Evolutionary conservation across 805 yeast genomes (phyloP).

Genomic region (Vanderwaltozyma polyspora): DNA sequence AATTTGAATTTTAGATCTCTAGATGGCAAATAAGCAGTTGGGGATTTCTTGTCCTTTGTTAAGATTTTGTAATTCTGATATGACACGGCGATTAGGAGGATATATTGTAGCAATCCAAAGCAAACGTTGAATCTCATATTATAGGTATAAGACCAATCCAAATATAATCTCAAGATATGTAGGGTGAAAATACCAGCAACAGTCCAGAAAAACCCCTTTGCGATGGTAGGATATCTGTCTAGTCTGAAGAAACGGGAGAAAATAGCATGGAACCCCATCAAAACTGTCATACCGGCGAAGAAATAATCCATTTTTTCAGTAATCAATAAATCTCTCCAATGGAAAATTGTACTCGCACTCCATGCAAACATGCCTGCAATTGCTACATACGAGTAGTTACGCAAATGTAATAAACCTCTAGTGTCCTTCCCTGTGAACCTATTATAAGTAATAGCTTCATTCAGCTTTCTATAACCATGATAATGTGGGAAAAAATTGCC

Average conservation of each 20-base stretch:
- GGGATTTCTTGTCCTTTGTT: slow-evolving; percentile 3
- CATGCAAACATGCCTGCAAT: slow-evolving; percentile 74
- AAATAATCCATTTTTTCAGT: slow-evolving; percentile 87
- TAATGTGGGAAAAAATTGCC: slow-evolving; percentile 59
- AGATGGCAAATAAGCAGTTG: slow-evolving; percentile 1
- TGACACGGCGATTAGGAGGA: slow-evolving; percentile 26
- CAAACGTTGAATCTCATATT: slow-evolving; percentile 84
- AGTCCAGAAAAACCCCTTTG: slow-evolving; percentile 29
- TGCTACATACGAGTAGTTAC: slow-evolving; percentile 31
- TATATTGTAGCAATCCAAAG: slow-evolving; percentile 68
- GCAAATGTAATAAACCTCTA: slow-evolving; percentile 4
- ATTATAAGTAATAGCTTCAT: slow-evolving; percentile 1
- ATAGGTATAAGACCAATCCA: slow-evolving; percentile 84
- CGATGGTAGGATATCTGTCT: slow-evolving; percentile 30
- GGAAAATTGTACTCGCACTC: slow-evolving; percentile 78
- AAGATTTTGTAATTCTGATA: slow-evolving; percentile 23
- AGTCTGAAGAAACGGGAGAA: slow-evolving; percentile 48
- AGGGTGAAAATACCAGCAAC: slow-evolving; percentile 43
- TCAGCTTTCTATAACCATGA: slow-evolving; percentile 31
- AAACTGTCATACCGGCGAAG: slow-evolving; percentile 82
- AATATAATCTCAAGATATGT: slow-evolving; percentile 55
- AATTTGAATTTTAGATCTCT: slow-evolving; percentile 10
- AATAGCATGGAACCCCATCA: slow-evolving; percentile 67
- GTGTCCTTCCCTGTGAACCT: neutral
- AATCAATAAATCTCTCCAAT: slow-evolving; percentile 63